Conservation (phyloP, 78 protist species). For the Emiliania huxleyi region DNA sequence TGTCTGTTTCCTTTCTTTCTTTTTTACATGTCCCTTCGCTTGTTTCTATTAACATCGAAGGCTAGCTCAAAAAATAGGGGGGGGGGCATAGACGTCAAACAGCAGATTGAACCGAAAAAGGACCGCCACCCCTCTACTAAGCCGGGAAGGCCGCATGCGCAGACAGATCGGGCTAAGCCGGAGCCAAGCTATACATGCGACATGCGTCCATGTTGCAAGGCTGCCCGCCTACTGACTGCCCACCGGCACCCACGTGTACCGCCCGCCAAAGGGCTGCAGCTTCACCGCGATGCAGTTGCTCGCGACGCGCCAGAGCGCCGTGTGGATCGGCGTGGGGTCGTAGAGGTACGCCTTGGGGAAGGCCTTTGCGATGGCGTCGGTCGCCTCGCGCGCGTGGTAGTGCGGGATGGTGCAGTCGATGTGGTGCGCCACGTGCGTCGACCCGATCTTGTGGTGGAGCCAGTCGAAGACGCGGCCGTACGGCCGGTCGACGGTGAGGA, state of each 20-base stretch:
- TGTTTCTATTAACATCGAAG: too few species aligned
- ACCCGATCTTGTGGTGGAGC: conserved; percentile 74
- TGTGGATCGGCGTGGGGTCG: not conserved
- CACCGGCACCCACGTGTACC: not conserved
- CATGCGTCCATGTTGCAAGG: too few species aligned
- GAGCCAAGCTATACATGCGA: too few species aligned
- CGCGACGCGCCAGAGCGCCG: not conserved
- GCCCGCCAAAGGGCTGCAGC: not conserved
- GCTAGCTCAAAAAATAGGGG: too few species aligned
- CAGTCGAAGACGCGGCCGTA: conserved; percentile 38
- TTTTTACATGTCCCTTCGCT: too few species aligned
- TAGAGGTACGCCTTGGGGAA: conserved; percentile 48
- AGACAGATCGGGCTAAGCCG: too few species aligned
- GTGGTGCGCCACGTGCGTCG: conserved; percentile 87
- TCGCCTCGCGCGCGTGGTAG: conserved; percentile 81
- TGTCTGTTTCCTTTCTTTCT: too few species aligned
- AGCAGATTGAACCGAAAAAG: too few species aligned
- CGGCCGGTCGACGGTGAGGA: conserved; percentile 71
- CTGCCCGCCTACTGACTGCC: too few species aligned
- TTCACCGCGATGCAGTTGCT: not conserved
- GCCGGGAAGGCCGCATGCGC: too few species aligned
- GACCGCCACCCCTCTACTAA: too few species aligned
- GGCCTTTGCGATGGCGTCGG: conserved; percentile 49
- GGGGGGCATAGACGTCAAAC: too few species aligned
- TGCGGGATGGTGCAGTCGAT: conserved; percentile 69